Conservation (phyloP, 1,284 basidiomycete genomes). For the Apiotrichum gamsii region DNA sequence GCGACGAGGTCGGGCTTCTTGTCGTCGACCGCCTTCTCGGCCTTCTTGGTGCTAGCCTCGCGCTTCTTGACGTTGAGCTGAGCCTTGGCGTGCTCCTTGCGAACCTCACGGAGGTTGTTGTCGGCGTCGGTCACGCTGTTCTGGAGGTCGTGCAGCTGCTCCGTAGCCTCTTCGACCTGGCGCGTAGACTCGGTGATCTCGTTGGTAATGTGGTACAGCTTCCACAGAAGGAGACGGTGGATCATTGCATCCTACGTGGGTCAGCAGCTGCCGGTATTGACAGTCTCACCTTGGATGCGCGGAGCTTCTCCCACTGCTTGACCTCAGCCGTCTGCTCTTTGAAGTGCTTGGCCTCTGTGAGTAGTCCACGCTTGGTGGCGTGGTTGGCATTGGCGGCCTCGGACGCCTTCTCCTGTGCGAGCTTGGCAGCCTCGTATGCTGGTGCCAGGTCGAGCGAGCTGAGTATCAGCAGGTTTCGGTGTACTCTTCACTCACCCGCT, state of each 20-base stretch:
- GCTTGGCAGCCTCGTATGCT: conserved; percentile 85
- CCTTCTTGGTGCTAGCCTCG: conserved; percentile 71
- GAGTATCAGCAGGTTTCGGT: background rate
- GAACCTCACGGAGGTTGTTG: conserved; percentile 67
- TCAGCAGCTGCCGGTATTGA: conserved; percentile 6
- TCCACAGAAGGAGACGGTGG: conserved; percentile 77
- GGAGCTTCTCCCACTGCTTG: conserved; percentile 75
- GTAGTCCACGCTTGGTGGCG: conserved; percentile 83
- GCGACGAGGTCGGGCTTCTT: conserved; percentile 79
- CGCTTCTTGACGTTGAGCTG: conserved; percentile 65
- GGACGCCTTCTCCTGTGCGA: conserved; percentile 78
- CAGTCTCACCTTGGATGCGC: conserved; percentile 58
- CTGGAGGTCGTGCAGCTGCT: conserved; percentile 60
- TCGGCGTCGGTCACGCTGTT: conserved; percentile 59
- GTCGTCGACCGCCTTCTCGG: conserved; percentile 73
- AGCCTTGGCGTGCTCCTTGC: conserved; percentile 71
- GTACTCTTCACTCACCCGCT: conserved; percentile 55
- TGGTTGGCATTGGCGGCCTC: conserved; percentile 92
- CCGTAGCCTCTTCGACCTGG: conserved; percentile 66
- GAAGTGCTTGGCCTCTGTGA: conserved; percentile 94
- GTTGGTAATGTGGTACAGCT: conserved; percentile 82
- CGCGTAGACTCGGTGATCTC: conserved; percentile 65
- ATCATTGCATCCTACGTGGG: conserved; percentile 65
- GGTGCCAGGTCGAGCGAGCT: conserved; percentile 74
- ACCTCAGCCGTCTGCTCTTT: conserved; percentile 95